Conservation (phyloP, 2,329 filamentous ascomycete species). For the Aspergillus uvarum region DNA sequence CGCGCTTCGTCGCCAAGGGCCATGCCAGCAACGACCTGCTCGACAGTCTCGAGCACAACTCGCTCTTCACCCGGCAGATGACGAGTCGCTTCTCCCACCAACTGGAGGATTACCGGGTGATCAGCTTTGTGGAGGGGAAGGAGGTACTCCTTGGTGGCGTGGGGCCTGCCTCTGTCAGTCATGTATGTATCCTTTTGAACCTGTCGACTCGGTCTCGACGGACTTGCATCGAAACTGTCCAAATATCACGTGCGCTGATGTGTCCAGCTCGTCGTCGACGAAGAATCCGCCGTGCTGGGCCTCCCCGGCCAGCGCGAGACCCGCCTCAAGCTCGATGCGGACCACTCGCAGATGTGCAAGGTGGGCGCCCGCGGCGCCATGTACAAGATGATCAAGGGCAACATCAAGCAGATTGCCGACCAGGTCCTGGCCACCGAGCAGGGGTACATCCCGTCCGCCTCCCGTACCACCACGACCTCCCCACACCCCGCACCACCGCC, state of each 20-base stretch:
- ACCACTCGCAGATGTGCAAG: slow-evolving; percentile 40
- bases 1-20: slow-evolving; percentile 32
- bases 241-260: slow-evolving; percentile 6
- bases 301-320: slow-evolving; percentile 35
- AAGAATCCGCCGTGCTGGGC: slow-evolving; percentile 37
- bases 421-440: slow-evolving; percentile 31
- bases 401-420: slow-evolving; percentile 35
- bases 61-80: slow-evolving; percentile 33
- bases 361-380: slow-evolving; percentile 28
- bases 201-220: no score
- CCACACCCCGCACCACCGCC: slow-evolving; percentile 26
- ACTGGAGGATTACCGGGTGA: slow-evolving; percentile 34
- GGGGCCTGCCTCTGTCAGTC: slow-evolving; percentile 32
- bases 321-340: slow-evolving; percentile 36
- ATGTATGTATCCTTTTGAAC: slow-evolving; percentile 23
- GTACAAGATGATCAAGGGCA: slow-evolving; percentile 34
- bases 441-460: slow-evolving; percentile 29
- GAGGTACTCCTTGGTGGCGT: slow-evolving; percentile 29
- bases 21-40: slow-evolving; percentile 33
- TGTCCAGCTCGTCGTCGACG: slow-evolving; percentile 34
- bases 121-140: slow-evolving; percentile 38
- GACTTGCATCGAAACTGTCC: no score
- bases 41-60: slow-evolving; percentile 32
- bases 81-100: slow-evolving; percentile 35
- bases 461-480: neutral